Evolutionary conservation across 306 rosid genomes (phyloP), one percentile per base, ranked within the genome.

Genomic region (Hippophae tibetana): DNA sequence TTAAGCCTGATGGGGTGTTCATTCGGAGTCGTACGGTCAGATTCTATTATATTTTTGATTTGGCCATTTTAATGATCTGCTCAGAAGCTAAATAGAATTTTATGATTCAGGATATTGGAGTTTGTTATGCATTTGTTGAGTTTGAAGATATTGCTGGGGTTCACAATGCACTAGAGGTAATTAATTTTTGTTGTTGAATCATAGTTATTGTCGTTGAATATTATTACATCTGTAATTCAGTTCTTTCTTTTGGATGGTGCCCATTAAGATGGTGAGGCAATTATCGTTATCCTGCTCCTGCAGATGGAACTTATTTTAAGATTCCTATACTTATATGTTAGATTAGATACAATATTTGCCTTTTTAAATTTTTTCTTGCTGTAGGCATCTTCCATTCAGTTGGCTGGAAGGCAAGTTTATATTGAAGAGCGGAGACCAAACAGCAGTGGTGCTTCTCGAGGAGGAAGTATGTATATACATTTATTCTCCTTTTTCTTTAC

Each of bases 81-180:
- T 43, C 47, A 50, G 13, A 65, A 57, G 52, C 66, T 84, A 44
- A 70, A 50, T 54, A 62, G 66, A 67, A 59, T 47, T 65, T 72
- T 57, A 27, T 61, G 31, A 41, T 66, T n/a, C 93, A 92, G 99
- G 99, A 92, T 69, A 78, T 92, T 62, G 96, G 96, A 69, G 93
- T 85, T 55, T 92, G 99, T 79, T 85, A 88, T 62, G 99, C 96
- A 53, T 85, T 92, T 70, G 99, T 92, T 60, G 99, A 92, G 79
- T 92, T 81, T 41, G 99, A 92, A 78, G 99, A 92, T 74, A 67
- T 88, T 53, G 7, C 46, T 54, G 85, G 99, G 7, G 93, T 88
- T 66, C 95, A 85, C 78, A 85, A 76, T 66, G 89, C 96, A 2
- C 89, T 92, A 47, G 82, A 85, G 99, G 99, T 88, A 8, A 66